Percentiles rank a stretch among this genome's conserved stretches.
These are phyloP conservation scores for Chlamydomonas sphaeroides DNA, from an alignment of 139 green algal genomes.

Conservation along the genomic window DNA sequence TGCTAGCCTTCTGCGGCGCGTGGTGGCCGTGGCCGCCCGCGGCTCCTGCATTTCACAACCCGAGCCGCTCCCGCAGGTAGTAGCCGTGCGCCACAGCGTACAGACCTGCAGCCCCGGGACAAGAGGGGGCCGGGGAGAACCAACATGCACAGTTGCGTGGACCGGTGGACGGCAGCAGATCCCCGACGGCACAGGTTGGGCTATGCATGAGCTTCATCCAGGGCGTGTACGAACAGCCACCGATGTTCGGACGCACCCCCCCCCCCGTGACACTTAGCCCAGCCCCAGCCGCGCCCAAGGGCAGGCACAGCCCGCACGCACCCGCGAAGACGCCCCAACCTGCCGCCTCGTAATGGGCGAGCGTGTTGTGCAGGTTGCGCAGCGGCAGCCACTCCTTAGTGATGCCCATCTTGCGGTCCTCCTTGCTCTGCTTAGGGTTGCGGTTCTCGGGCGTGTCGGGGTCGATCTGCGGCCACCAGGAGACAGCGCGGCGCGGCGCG, in stretches of 20 bases:
- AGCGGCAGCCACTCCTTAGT: constrained; percentile 39
- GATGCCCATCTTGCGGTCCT: constrained; percentile 38
- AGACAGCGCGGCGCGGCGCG: too few relatives aligned
- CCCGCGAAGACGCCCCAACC: constrained; percentile 35
- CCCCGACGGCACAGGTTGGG: background rate
- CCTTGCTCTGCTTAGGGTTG: constrained; percentile 28
- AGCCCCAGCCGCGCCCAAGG: too few relatives aligned
- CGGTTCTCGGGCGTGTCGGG: constrained; percentile 17
- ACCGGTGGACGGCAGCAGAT: background rate
- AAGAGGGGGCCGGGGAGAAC: background rate
- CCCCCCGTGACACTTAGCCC: too few relatives aligned
- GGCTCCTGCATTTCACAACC: background rate
- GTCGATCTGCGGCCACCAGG: constrained; percentile 39
- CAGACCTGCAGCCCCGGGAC: background rate
- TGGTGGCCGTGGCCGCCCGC: too few relatives aligned
- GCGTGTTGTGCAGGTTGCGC: constrained; percentile 21
- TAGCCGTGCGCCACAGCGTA: constrained; percentile 27
- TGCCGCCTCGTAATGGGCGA: background rate
- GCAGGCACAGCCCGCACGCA: background rate
- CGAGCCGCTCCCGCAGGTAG: constrained; percentile 29
- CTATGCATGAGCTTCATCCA: too few relatives aligned
- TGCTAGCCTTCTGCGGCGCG: too few relatives aligned
- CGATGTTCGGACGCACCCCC: too few relatives aligned
- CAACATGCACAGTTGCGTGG: background rate
- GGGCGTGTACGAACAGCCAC: too few relatives aligned